Evolutionary conservation across 805 yeast genomes (phyloP).

Genomic region (Torulaspora indica): DNA sequence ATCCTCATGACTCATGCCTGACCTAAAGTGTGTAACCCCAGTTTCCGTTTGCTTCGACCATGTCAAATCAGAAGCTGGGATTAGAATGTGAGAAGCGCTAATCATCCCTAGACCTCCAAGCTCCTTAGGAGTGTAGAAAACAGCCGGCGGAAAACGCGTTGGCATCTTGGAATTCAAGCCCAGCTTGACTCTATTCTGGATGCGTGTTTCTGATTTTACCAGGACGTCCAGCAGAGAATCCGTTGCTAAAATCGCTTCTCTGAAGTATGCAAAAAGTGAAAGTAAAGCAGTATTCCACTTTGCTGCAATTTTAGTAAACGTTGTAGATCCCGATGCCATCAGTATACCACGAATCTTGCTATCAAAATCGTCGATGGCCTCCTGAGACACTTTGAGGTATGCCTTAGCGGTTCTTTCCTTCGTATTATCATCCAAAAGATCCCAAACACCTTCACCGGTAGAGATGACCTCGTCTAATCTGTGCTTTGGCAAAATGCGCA

Average conservation of each 20-base stretch:
- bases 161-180: conserved; percentile 99
- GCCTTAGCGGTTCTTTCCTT: conserved; percentile 90
- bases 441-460: conserved; percentile 88
- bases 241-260: conserved; percentile 90
- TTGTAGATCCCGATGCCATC: conserved; percentile 93
- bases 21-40: conserved; percentile 88
- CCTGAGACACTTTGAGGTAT: conserved; percentile 73
- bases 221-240: conserved; percentile 69
- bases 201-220: conserved; percentile 87
- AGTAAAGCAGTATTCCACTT: conserved; percentile 94
- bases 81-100: conserved; percentile 91
- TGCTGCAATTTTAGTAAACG: conserved; percentile 89
- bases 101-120: conserved; percentile 97
- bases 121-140: conserved; percentile 95
- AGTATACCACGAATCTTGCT: conserved; percentile 82
- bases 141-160: conserved; percentile 96
- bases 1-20: conserved; percentile 85
- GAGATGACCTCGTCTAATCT: conserved; percentile 53
- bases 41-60: conserved; percentile 94
- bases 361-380: conserved; percentile 73
- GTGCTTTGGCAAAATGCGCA: conserved; percentile 73
- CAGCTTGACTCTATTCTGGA: conserved; percentile 89
- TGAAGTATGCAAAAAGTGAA: conserved; percentile 78
- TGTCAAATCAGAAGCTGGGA: conserved; percentile 85
- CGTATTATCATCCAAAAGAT: conserved; percentile 59